Conservation (phyloP, 192 early-diverging fungal genomes). For the Gonapodya prolifera region DNA sequence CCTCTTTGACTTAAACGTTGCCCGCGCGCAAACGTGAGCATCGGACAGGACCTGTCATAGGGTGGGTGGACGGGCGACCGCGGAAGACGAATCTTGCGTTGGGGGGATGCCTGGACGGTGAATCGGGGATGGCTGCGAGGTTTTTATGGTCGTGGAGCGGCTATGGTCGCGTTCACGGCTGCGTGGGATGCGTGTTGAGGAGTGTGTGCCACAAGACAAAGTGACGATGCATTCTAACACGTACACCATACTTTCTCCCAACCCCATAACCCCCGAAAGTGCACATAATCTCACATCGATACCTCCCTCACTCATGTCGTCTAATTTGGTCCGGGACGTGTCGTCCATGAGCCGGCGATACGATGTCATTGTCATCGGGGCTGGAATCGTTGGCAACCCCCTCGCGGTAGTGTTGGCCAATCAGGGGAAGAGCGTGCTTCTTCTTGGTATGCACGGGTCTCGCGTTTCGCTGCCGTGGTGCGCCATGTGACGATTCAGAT, state of each 20-base stretch:
- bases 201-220: too few species aligned
- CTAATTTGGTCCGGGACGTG: neutral
- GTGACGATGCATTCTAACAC: too few species aligned
- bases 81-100: neutral
- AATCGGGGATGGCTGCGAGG: neutral
- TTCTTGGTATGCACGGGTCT: constrained; percentile 25
- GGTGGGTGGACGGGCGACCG: too few species aligned
- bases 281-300: too few species aligned
- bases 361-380: constrained; percentile 82
- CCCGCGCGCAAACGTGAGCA: too few species aligned
- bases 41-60: too few species aligned
- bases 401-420: constrained; percentile 64
- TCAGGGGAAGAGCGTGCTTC: constrained; percentile 56
- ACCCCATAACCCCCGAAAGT: neutral
- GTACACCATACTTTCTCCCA: neutral
- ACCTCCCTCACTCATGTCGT: neutral
- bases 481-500: neutral
- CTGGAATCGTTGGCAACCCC: constrained; percentile 84
- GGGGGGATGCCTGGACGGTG: neutral
- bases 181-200: too few species aligned
- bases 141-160: too few species aligned
- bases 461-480: neutral
- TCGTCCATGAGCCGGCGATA: constrained; percentile 15
- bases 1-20: too few species aligned
- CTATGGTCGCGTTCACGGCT: too few species aligned